Percentiles rank a stretch among this genome's conserved stretches.
Conservation (phyloP, 2,329 filamentous ascomycete genomes). For the Huntiella decipiens region DNA sequence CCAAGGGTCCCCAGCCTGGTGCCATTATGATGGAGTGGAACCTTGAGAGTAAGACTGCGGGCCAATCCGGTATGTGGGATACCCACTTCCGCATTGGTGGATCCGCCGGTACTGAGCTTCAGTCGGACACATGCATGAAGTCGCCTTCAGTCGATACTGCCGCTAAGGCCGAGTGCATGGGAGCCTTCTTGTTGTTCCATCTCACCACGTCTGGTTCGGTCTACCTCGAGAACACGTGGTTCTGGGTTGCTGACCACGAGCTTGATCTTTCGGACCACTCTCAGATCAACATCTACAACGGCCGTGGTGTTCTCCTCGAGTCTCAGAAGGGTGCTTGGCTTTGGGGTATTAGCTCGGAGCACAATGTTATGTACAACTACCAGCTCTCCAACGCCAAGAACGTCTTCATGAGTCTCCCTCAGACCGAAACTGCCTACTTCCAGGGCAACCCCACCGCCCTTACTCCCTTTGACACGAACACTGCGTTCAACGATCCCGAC, state of each 20-base stretch:
- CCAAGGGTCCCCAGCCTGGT: constrained; percentile 63
- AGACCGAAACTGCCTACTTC: constrained; percentile 80
- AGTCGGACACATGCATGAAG: constrained; percentile 63
- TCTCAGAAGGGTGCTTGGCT: constrained; percentile 59
- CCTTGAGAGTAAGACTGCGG: constrained; percentile 45
- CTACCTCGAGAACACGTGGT: constrained; percentile 80
- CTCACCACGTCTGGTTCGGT: constrained; percentile 42
- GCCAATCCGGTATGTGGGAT: constrained; percentile 74
- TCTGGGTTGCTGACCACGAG: constrained; percentile 82
- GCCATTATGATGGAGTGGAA: constrained; percentile 91
- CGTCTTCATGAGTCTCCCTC: constrained; percentile 66
- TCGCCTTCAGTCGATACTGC: constrained; percentile 42
- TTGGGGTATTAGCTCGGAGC: constrained; percentile 55
- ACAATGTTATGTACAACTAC: constrained; percentile 61
- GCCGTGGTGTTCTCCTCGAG: constrained; percentile 66
- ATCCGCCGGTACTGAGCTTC: constrained; percentile 62
- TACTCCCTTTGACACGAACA: constrained; percentile 41
- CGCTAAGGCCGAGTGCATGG: constrained; percentile 50
- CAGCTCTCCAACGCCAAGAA: constrained; percentile 60
- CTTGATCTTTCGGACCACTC: constrained; percentile 56
- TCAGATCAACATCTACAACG: constrained; percentile 76
- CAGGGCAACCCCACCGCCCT: constrained; percentile 63
- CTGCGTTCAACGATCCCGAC: constrained; percentile 44
- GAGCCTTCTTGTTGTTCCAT: constrained; percentile 52
- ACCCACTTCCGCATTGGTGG: constrained; percentile 90